phyloP scores from a whole-genome alignment of 2,329 filamentous ascomycete species.

The Ophiosphaerella korrae region DNA sequence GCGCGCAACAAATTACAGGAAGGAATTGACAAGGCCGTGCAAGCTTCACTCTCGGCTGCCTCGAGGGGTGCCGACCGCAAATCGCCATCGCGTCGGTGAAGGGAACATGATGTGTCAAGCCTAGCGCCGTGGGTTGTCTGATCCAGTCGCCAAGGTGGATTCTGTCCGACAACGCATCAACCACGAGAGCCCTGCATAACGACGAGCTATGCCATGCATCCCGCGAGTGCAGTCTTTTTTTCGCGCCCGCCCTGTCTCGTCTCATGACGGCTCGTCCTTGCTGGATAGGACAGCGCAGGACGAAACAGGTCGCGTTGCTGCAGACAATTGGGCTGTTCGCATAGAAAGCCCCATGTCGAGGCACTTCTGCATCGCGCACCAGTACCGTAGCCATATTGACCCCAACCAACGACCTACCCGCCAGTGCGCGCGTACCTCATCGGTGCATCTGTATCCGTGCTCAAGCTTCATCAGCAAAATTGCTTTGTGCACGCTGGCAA shows the following conservation, averaged over 20 bases:
- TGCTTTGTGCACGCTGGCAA: constrained; percentile 22
- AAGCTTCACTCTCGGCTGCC: too few species aligned
- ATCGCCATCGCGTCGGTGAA: neutral
- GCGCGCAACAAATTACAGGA: neutral
- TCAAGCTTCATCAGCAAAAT: constrained; percentile 5
- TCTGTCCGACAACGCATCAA: constrained; percentile 31
- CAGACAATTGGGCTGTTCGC: constrained; percentile 15
- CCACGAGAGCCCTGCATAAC: constrained; percentile 20
- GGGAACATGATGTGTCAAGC: neutral
- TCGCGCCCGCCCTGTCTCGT: constrained; percentile 4
- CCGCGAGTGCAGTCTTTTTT: neutral
- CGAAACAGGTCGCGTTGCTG: constrained; percentile 24
- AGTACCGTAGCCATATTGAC: too few species aligned
- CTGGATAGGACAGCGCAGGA: constrained; percentile 6
- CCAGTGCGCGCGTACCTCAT: neutral
- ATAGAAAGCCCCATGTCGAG: constrained; percentile 23
- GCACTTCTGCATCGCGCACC: constrained; percentile 1
- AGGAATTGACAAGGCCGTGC: neutral
- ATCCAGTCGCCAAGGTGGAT: neutral
- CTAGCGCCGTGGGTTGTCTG: neutral
- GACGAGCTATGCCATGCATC: neutral
- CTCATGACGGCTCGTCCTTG: neutral
- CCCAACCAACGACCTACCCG: neutral
- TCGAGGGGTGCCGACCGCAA: neutral
- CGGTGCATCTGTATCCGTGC: constrained; percentile 7